Evolutionary conservation across 228 moss, liverwort and hornwort genomes (phyloP), one percentile per base, ranked within the genome.

Genomic region (Sphagnum magellanicum): DNA sequence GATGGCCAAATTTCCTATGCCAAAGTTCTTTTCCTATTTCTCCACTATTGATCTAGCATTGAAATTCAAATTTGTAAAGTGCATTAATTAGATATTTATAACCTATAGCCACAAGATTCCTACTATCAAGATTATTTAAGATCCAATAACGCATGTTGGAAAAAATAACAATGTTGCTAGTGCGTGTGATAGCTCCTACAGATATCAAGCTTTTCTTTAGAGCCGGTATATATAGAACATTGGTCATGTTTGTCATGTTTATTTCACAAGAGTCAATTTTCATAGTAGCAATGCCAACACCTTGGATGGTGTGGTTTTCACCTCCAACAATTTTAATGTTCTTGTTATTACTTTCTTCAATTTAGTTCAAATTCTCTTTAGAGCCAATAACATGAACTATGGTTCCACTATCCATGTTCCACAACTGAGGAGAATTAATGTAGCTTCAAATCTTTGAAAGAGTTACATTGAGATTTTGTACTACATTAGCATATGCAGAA

Each of bases 1-100:
- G 6, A 6, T 61, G 61, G 6, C 61, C 61, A 61, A 61, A 61
- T 17, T n/a, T 61, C 15, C 16, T 61, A 61, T 61, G 61, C 61
- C 61, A 61, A 6, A 61, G 15, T 10, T 61, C 14, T 17, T 61
- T 17, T 61, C 16, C 16, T 13, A 17, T 6, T 6, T 14, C 1
- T 17, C 0, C 61, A 13, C 6, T 17, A 61, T 61, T 61, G 61
- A 61, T 61, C 3, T 13, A 0, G 6, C 0, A 0, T 10, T 61
- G 14, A 13, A 15, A 6, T 6, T 17, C 16, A 17, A 61, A 61
- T 17, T 61, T 61, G 16, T 61, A 14, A 61, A 61, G 61, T 61
- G 11, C n/a, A 15, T 61, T 61, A 17, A 17, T 4, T 13, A 15
- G 16, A 61, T 61, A 1, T 13, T 3, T 14, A 16, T 61, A 14